Evolutionary conservation across 2,329 filamentous ascomycete genomes (phyloP), one percentile per base, ranked within the genome.

Genomic region (Cercospora sp.): DNA sequence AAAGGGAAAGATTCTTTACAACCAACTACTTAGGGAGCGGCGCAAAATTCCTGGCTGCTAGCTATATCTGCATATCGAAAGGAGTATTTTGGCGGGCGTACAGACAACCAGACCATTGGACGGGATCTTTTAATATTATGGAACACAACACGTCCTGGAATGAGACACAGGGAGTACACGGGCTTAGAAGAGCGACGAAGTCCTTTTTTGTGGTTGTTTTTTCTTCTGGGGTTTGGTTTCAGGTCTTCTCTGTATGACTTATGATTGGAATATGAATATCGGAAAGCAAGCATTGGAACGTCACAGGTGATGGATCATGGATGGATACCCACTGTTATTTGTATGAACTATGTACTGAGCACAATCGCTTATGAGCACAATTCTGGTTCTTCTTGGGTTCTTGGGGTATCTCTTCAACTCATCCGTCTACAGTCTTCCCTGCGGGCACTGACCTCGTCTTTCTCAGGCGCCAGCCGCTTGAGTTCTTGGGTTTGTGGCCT

Each of bases 231-330:
- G 10, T 3, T 62, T 42, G 64, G 58, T 55, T 61, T 62, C 39
- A 62, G 23, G 1, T 63, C 42, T 13, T 23, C 9, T 51, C 31
- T 59, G 63, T 65, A 65, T 65, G 63, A 65, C 26, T 65, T 65
- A 65, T 65, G 63, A 65, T 53, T 60, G 63, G 57, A 60, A 65
- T 60, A 60, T 65, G 63, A 58, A 65, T 65, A 65, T 28, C 30
- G 39, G 48, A 57, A 42, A 58, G 30, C 30, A 58, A 28, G 20
- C 16, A 26, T 18, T 18, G 23, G 28, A 31, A 63, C 30, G 51
- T 48, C 20, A n/a, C 26, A 63, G 23, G 36, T 20, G 42, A 51
- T 45, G 61, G 36, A 48, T 53, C 26, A 42, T 16, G 28, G 42
- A 66, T 53, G 33, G 31, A 66, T 62, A 58, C 64, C 59, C 64